Base-by-base conservation (phyloP, 148 eudicot species). In the Rhododendron williamsianum region DNA sequence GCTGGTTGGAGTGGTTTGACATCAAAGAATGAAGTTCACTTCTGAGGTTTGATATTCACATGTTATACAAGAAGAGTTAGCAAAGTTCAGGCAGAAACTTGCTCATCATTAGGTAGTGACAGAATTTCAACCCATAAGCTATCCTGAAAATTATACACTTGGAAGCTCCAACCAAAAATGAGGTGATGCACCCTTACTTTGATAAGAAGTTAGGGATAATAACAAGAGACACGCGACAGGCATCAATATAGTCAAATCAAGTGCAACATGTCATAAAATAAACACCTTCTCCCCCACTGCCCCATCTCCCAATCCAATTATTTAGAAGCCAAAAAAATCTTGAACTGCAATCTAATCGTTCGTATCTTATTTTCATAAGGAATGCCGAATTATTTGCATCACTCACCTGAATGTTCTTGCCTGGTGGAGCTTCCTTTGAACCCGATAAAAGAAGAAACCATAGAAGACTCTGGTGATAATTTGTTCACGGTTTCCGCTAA, bases 321-420 rank as follows among this genome's bases (percentile, higher is more conserved):
- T 46, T 45, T 49, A 78, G 58, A 21, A 52, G 35, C 36, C 19
- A 82, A 84, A 30, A 84, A 46, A 52, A 33, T 9, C 76, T 15
- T 25, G 21, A 41, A 38, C 10, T 3, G 23, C 36, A 43, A 46
- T 41, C 56, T 21, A 65, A 82, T n/a, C 9, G 10, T 82, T 43
- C 60, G 36, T 67, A 60, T 30, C 71, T 35, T 43, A 36, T n/a
- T 65, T 30, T 38, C 54, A 36, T 13, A 4, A 16, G 36, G n/a
- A 46, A 60, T 38, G 56, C n/a, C 12, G n/a, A 78, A 87, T 63
- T 45, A 78, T 49, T 48, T 6, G 46, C 30, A 83, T 23, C 51
- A 11, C 85, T 83, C 60, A 89, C 91, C 89, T 74, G 86, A 73
- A 86, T 85, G 76, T 27, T 51, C 85, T 83, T 76, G 86, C 69